phyloP scores from a whole-genome alignment of 805 yeast genomes.

The Suhomyces sp. region DNA sequence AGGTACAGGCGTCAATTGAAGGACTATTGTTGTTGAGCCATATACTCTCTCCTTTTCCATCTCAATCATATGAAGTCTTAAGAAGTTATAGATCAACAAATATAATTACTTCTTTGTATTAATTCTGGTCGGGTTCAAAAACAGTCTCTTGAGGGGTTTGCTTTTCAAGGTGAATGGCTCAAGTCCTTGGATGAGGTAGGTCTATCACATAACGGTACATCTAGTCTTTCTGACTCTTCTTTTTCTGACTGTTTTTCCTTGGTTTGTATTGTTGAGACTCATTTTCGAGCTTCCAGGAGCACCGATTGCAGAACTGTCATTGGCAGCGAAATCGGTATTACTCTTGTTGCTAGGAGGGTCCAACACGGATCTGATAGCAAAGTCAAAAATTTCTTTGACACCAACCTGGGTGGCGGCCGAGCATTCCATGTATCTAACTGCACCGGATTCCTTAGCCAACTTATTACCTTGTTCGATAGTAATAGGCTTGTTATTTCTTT shows the following conservation, averaged over 20 bases:
- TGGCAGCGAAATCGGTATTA: constrained; percentile 11
- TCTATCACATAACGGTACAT: constrained; percentile 41
- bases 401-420: constrained; percentile 89
- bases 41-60: no score
- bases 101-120: no score
- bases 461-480: constrained; percentile 59
- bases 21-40: no score
- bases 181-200: no score
- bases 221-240: constrained; percentile 35
- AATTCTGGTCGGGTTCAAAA: no score
- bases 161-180: no score
- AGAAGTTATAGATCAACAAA: no score
- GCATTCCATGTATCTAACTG: constrained; percentile 78
- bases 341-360: constrained; percentile 41
- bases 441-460: constrained; percentile 68
- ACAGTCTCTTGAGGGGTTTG: no score
- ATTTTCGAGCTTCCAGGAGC: constrained; percentile 7
- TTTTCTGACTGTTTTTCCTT: constrained; percentile 15
- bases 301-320: constrained; percentile 15
- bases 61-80: no score
- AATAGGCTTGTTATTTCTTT: constrained; percentile 62
- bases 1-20: no score
- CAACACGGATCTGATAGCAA: constrained; percentile 70
- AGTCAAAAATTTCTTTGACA: constrained; percentile 80
- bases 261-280: constrained; percentile 6